These are phyloP conservation scores for Hemisphaericaspora subhashii DNA, from an alignment of 1,139 yeast species.

Conservation along the genomic window DNA sequence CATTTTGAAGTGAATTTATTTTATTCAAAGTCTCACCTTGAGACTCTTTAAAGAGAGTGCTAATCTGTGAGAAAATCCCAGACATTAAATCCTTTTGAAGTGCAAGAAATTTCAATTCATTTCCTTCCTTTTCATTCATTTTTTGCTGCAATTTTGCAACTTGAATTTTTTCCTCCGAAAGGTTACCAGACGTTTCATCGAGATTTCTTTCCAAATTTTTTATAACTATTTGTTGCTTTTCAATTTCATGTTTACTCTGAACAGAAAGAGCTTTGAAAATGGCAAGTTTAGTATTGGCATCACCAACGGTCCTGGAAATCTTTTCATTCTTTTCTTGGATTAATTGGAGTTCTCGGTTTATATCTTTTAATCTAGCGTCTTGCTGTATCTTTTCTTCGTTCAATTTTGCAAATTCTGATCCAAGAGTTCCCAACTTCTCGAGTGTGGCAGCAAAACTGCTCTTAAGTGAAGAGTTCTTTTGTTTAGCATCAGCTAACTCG, in stretches of 20 bases:
- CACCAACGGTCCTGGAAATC: not conserved
- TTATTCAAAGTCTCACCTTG: not conserved
- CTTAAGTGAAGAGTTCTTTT: not conserved
- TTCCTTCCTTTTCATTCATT: constrained; percentile 4
- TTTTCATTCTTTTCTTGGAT: not conserved
- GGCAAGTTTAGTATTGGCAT: not conserved
- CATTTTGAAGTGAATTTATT: not conserved
- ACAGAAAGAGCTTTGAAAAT: not conserved
- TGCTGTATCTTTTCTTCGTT: not conserved
- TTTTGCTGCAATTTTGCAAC: constrained; percentile 6
- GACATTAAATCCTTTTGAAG: not conserved
- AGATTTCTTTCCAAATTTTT: constrained; percentile 7
- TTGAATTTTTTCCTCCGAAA: constrained; percentile 11
- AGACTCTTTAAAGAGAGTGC: not conserved
- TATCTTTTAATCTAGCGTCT: not conserved
- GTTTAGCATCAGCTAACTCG: not conserved
- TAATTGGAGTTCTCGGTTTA: not conserved
- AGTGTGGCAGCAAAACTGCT: not conserved
- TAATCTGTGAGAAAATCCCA: not conserved
- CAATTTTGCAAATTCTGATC: not conserved
- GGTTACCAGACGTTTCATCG: constrained; percentile 11
- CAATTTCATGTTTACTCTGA: constrained; percentile 3
- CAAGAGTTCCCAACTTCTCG: not conserved
- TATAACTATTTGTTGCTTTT: constrained; percentile 7
- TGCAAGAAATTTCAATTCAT: constrained; percentile 1